Base-by-base conservation (phyloP, 129 eudicot species). In the Mikania micrantha region DNA sequence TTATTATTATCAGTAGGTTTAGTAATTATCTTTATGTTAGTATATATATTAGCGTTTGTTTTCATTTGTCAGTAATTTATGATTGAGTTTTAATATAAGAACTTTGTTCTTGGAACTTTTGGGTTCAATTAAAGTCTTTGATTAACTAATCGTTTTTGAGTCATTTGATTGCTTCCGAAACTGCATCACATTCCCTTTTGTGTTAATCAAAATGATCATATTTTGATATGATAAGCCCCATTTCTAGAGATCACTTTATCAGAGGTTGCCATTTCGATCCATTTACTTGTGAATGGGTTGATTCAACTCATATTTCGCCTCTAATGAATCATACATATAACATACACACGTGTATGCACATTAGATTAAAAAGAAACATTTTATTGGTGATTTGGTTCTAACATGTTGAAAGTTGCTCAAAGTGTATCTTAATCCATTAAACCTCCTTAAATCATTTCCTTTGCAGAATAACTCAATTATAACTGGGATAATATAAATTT, bases 371-470 rank as follows among this genome's bases (percentile, higher is more conserved):
- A 7, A 25, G 35, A 66, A 47, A 47, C 52, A 38, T 13, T 17
- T 44, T 50, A 48, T n/a, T n/a, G n/a, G n/a, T n/a, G n/a, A n/a
- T 2, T 7, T 52, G 29, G 32, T 3, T 42, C 17, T 42, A 19
- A 31, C 4, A 3, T 19, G 39, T 68, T 22, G 15, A 38, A 50
- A 68, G 52, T 35, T n/a, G 50, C 40, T 35, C 48, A 6, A 22
- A 35, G 73, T 21, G 45, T 22, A 44, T 52, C 41, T 68, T 68
- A 35, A 53, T 52, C 50, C 52, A 21, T 35, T 35, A 29, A 53
- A 22, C 52, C 64, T 52, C 47, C 50, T 67, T 67, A 50, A 52
- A 20, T 49, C 32, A 48, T 20, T 67, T 52, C 41, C 19, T 34
- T 19, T 10, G 8, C 11, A 22, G 34, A 12, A 28, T 28, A 28